These are phyloP conservation scores for Mycena epipterygia DNA, from an alignment of 768 basidiomycete species.

Conservation along the genomic window DNA sequence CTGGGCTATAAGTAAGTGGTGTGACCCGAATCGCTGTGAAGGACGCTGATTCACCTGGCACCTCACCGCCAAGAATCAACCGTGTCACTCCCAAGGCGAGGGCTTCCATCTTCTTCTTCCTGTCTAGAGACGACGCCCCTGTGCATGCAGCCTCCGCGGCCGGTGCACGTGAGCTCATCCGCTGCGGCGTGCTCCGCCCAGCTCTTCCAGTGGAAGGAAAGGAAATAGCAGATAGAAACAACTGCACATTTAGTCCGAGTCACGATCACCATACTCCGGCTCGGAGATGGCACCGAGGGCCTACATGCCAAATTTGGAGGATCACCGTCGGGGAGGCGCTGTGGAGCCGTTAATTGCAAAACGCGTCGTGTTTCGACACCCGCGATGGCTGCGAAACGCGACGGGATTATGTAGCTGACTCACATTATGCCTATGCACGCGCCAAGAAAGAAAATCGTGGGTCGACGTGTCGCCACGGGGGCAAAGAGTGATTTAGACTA, in stretches of 20 bases:
- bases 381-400: background rate
- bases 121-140: background rate
- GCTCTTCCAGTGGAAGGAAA: no score
- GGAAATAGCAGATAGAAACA: background rate
- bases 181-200: no score
- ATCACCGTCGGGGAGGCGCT: background rate
- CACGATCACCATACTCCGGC: background rate
- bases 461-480: no score
- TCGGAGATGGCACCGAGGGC: conserved; percentile 6
- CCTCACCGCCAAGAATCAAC: conserved; percentile 14
- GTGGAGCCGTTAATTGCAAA: background rate
- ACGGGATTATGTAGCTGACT: background rate
- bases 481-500: no score
- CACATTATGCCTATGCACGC: background rate
- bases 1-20: background rate
- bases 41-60: background rate
- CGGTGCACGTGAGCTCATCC: background rate
- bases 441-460: background rate
- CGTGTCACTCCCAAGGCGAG: background rate
- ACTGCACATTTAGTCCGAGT: conserved; percentile 24
- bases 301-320: background rate
- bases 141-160: conserved; percentile 2
- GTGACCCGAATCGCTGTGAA: conserved; percentile 12
- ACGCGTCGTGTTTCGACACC: background rate
- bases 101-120: background rate